These are phyloP conservation scores for Choiromyces venosus DNA, from an alignment of 495 filamentous ascomycete genomes.

Conservation along the genomic window DNA sequence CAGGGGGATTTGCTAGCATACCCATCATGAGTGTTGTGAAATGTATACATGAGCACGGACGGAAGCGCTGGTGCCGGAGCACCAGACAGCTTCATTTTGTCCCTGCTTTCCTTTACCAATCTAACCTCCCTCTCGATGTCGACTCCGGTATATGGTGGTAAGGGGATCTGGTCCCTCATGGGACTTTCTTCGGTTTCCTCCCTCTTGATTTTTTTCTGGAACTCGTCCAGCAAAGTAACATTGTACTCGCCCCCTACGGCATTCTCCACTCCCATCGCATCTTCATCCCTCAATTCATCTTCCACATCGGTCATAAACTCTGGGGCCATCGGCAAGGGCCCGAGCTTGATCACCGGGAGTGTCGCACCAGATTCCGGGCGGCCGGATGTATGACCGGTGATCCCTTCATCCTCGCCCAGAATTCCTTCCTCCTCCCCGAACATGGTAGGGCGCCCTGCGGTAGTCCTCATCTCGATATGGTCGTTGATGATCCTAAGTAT, in stretches of 20 bases:
- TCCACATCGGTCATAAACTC: slow-evolving; percentile 74
- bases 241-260: slow-evolving; percentile 12
- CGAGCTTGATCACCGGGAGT: slow-evolving; percentile 63
- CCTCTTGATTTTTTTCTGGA: slow-evolving; percentile 64
- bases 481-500: slow-evolving; percentile 70
- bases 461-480: slow-evolving; percentile 64
- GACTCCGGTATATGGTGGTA: slow-evolving; percentile 75
- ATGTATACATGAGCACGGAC: slow-evolving; percentile 91
- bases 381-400: slow-evolving; percentile 83
- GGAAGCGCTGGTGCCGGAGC: slow-evolving; percentile 47
- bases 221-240: slow-evolving; percentile 33
- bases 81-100: slow-evolving; percentile 76
- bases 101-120: slow-evolving; percentile 87
- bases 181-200: slow-evolving; percentile 83
- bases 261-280: slow-evolving; percentile 49
- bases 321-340: slow-evolving; percentile 70
- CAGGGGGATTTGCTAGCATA: slow-evolving; percentile 46
- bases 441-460: slow-evolving; percentile 53
- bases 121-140: slow-evolving; percentile 92
- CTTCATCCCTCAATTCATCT: slow-evolving; percentile 74
- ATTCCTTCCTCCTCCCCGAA: slow-evolving; percentile 56
- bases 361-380: slow-evolving; percentile 66
- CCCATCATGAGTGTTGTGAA: slow-evolving; percentile 91
- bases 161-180: slow-evolving; percentile 67
- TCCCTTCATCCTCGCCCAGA: slow-evolving; percentile 82